Conservation (phyloP, 352 stramenopile genomes). For the Phytophthora kernoviae region DNA sequence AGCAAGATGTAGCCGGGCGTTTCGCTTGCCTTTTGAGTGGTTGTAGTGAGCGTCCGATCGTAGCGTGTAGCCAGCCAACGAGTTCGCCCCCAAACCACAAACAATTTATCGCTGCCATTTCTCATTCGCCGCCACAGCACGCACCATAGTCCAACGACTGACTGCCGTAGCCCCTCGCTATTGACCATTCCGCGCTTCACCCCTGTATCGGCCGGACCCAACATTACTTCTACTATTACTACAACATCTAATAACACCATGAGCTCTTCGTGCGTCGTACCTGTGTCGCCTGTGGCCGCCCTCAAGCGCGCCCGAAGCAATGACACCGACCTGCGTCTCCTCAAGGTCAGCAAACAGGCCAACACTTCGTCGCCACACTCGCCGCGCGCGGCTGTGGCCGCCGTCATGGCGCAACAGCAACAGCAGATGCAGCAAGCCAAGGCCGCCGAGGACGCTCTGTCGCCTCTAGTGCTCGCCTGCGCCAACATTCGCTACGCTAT, state of each 20-base stretch:
- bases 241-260: too few species aligned
- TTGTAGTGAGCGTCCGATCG: conserved; percentile 39
- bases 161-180: background rate
- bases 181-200: conserved; percentile 24
- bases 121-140: conserved; percentile 20
- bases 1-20: conserved; percentile 20
- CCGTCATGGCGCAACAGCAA: conserved; percentile 32
- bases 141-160: background rate
- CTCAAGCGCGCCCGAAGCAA: conserved; percentile 65
- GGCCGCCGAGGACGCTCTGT: conserved; percentile 20
- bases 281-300: conserved; percentile 41
- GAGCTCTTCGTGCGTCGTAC: conserved; percentile 65
- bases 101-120: conserved; percentile 2
- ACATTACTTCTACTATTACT: conserved; percentile 5
- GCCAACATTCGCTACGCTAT: conserved; percentile 72
- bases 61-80: conserved; percentile 18
- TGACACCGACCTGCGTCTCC: conserved; percentile 57
- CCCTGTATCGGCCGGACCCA: background rate
- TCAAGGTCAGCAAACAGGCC: conserved; percentile 70
- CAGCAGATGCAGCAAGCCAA: conserved; percentile 26
- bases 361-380: conserved; percentile 55
- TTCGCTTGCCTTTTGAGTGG: conserved; percentile 25
- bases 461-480: conserved; percentile 54
- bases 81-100: conserved; percentile 2
- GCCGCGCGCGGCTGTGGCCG: conserved; percentile 27